A percentile compares a stretch with the other conserved stretches of the same genome.
These are phyloP conservation scores for Lonicera japonica DNA, from an alignment of 129 eudicot species.

Conservation along the genomic window DNA sequence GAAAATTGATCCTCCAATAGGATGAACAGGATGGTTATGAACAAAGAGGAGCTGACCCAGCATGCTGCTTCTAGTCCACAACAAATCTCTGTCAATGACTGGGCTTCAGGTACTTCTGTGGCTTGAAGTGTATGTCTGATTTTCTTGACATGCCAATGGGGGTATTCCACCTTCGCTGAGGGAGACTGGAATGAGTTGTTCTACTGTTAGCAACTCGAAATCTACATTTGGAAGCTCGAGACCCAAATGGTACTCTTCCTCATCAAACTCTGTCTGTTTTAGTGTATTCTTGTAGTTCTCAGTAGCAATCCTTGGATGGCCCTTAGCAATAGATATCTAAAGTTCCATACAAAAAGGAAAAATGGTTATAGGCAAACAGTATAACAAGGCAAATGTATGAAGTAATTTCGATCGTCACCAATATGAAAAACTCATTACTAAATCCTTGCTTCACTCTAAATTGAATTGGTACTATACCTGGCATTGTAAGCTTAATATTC, in stretches of 20 bases:
- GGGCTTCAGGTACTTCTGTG: not conserved
- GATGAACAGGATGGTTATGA: too few relatives aligned
- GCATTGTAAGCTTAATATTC: too few relatives aligned
- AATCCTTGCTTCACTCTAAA: too few relatives aligned
- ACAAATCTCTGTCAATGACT: not conserved
- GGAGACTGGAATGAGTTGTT: conserved; percentile 36
- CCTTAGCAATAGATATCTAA: conserved; percentile 71
- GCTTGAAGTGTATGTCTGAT: too few relatives aligned
- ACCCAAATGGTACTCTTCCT: conserved; percentile 37
- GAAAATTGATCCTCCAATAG: too few relatives aligned
- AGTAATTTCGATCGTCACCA: not conserved
- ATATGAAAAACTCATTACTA: too few relatives aligned
- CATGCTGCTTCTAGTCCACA: too few relatives aligned
- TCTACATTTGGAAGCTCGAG: conserved; percentile 52
- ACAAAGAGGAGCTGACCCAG: too few relatives aligned
- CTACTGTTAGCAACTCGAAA: conserved; percentile 49
- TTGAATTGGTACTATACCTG: too few relatives aligned
- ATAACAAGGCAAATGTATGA: not conserved
- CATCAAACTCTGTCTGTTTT: conserved; percentile 35
- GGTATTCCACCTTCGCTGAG: not conserved
- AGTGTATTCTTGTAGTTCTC: conserved; percentile 48
- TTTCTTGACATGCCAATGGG: not conserved
- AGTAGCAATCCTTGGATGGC: conserved; percentile 55
- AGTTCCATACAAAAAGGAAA: conserved; percentile 6
- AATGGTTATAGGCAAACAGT: not conserved